These are phyloP conservation scores for Kandelia obovata DNA, from an alignment of 345 rosid genomes.

Conservation along the genomic window DNA sequence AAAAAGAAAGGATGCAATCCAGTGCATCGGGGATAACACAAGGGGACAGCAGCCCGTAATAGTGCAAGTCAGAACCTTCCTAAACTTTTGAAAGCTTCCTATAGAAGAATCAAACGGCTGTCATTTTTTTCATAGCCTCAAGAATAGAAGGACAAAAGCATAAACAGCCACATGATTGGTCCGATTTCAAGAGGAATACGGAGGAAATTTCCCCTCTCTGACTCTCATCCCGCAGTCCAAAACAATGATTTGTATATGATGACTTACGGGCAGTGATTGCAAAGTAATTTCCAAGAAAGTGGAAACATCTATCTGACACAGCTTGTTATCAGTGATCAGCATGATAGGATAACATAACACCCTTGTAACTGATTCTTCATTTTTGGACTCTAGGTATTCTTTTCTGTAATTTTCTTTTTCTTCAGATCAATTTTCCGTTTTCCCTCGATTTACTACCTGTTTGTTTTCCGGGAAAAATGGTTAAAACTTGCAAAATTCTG, in stretches of 20 bases:
- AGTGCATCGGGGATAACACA: neutral
- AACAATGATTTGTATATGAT: neutral
- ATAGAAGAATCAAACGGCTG: constrained; percentile 12
- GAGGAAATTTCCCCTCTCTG: constrained; percentile 9
- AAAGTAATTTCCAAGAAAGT: no score
- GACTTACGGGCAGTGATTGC: no score
- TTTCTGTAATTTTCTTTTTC: neutral
- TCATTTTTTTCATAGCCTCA: neutral
- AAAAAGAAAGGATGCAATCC: neutral
- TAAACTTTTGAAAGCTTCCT: constrained; percentile 28
- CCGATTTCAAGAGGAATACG: neutral
- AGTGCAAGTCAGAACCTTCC: constrained; percentile 24
- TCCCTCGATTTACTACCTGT: neutral
- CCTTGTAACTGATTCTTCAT: constrained; percentile 58
- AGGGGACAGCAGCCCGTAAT: neutral
- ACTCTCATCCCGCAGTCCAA: neutral
- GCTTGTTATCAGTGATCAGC: no score
- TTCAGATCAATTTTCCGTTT: neutral
- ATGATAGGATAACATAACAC: no score
- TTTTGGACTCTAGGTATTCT: constrained; percentile 73
- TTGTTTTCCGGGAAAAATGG: neutral
- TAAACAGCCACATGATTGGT: neutral
- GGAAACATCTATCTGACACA: no score
- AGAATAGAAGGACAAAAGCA: neutral
- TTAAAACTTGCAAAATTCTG: neutral